Conservation (phyloP, 2,329 filamentous ascomycete species). For the Penicillium sp. region DNA sequence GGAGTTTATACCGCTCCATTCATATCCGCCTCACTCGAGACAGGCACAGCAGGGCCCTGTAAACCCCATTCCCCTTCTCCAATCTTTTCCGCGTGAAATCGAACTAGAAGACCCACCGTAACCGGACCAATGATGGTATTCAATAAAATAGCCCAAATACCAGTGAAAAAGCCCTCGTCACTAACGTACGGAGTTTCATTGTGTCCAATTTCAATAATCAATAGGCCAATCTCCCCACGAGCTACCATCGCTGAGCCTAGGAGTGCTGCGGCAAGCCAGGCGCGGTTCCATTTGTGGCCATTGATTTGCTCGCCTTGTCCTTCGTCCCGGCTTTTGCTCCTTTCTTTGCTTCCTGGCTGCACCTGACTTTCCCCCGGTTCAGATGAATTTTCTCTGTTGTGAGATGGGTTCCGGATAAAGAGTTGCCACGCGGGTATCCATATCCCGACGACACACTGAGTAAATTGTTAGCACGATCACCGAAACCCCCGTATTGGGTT, state of each 20-base stretch:
- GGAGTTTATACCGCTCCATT: too few species aligned
- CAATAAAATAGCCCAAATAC: slow-evolving; percentile 33
- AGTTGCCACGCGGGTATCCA: slow-evolving; percentile 29
- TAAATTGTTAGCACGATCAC: background rate
- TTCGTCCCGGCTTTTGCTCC: background rate
- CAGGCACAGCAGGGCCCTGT: slow-evolving; percentile 7
- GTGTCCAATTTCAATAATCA: slow-evolving; percentile 35
- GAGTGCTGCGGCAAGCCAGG: slow-evolving; percentile 25
- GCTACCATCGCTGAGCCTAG: slow-evolving; percentile 36
- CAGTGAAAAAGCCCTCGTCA: slow-evolving; percentile 18
- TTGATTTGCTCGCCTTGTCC: background rate
- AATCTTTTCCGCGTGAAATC: slow-evolving; percentile 20
- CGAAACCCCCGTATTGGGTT: too few species aligned
- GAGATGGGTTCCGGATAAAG: background rate
- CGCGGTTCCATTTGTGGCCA: slow-evolving; percentile 4
- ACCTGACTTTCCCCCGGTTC: background rate
- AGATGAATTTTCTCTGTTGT: background rate
- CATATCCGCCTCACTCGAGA: too few species aligned
- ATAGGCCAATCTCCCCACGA: slow-evolving; percentile 33
- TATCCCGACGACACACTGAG: slow-evolving; percentile 28
- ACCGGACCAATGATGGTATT: slow-evolving; percentile 35
- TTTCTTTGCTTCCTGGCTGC: background rate
- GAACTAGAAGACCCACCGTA: slow-evolving; percentile 28
- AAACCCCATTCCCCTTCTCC: slow-evolving; percentile 30
- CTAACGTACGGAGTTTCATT: slow-evolving; percentile 29